Conservation (phyloP, 768 basidiomycete genomes). For the Termitomyces sp. region DNA sequence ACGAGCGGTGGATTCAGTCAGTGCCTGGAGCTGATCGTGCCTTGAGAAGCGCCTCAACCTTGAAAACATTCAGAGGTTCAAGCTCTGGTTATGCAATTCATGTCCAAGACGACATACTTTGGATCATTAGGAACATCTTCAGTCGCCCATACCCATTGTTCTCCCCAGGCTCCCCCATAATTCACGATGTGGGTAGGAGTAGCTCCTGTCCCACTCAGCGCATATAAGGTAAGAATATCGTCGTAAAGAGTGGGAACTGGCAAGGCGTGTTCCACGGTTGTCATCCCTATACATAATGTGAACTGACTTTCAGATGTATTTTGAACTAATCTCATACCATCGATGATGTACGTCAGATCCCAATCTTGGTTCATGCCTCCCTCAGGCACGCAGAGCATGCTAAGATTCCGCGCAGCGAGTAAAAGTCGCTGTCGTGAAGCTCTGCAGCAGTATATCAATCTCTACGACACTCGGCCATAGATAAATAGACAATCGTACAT, state of each 20-base stretch:
- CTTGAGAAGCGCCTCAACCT: constrained; percentile 61
- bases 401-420: constrained; percentile 52
- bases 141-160: constrained; percentile 64
- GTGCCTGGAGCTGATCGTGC: constrained; percentile 56
- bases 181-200: constrained; percentile 77
- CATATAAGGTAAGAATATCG: constrained; percentile 58
- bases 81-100: constrained; percentile 16
- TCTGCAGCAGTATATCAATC: constrained; percentile 22
- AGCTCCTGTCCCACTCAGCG: constrained; percentile 62
- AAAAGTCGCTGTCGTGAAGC: constrained; percentile 67
- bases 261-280: constrained; percentile 67
- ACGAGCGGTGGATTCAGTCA: constrained; percentile 58
- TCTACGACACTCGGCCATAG: neutral
- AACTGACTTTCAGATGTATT: neutral
- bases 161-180: constrained; percentile 69
- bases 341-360: constrained; percentile 76
- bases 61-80: neutral
- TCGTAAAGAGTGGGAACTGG: constrained; percentile 64
- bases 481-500: constrained; percentile 7
- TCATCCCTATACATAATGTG: constrained; percentile 50
- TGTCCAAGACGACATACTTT: constrained; percentile 41
- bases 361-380: constrained; percentile 80
- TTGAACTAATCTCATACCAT: constrained; percentile 36
- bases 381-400: constrained; percentile 71
- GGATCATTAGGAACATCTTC: constrained; percentile 62